Evolutionary conservation across 176 grass and related monocot genomes (phyloP), one percentile per base, ranked within the genome.

Genomic region (Poa annua): DNA sequence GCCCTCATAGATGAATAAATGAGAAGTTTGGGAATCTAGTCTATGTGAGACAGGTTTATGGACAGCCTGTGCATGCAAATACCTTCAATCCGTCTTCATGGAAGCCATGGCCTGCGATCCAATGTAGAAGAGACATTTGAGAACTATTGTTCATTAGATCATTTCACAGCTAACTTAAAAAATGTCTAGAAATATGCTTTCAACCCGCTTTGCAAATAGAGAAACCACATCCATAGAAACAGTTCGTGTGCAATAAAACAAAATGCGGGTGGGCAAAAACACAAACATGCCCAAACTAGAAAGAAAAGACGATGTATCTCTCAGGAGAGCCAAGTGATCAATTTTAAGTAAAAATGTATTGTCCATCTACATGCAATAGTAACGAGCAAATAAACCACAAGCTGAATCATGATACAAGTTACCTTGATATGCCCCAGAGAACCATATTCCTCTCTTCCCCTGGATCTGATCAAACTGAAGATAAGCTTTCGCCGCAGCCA

Each of bases 391-490:
- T 56, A 3, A 66, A 11, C 17, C 15, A 38, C 64, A 20, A 66
- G 38, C 15, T 66, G 64, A 38, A 66, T 36, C 65, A 41, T 68
- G 65, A 11, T 2, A n/a, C 17, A 41, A 0, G 3, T 68, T 68
- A 67, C 65, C 65, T 39, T 67, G 2, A 69, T 42, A 69, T 69
- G 11, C 66, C 20, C 36, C 66, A 21, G 19, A 69, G 38, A 69
- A 69, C 66, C 66, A 69, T 42, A 69, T 42, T 69, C 66, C 66
- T 21, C 66, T 69, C 35, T 69, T 69, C 6, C 66, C 38, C 38
- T 41, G 38, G 38, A 41, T 41, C 38, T 41, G 6, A 41, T 41
- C 38, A 41, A 41, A 41, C 66, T 69, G 10, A 12, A 69, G 66
- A 41, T 69, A 69, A 69, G 66, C 66, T 32, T 65, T 65, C 29